Evolutionary conservation across 75 land plant species (phyloP), one percentile per base, ranked within the genome.

Genomic region (Pinus albicaulis): DNA sequence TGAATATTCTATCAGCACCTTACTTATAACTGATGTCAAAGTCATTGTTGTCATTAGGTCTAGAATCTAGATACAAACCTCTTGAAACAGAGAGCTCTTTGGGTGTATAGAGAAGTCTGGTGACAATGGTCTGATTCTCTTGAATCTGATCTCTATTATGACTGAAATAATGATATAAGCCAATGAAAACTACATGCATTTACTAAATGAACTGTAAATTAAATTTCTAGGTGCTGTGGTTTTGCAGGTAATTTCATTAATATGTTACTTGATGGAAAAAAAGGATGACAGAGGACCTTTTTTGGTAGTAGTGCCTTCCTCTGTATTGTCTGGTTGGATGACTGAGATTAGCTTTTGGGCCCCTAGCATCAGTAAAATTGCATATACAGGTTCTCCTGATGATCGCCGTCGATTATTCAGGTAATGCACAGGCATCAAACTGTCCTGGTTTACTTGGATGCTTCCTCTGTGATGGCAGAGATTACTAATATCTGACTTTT

Each of bases 241-340:
- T 82, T 71, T 82, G 59, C 81, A 96, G 99, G 99, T 98, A 36
- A 98, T 98, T 78, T 74, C 99, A 62, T 78, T 98, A 56, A 86
- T 98, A 28, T 95, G 99, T 82, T 93, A 98, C 72, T 78, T 98
- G 19, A 98, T 98, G 86, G 99, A 95, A 78, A 79, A 82, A 13
- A 98, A 98, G 76, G 90, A 98, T 80, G 98, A 98, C 77, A 88
- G 92, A 73, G 99, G 99, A 20, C 99, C 99, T 56, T 98, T 98
- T 82, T 74, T 98, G 57, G 95, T 98, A 72, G 99, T 98, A n/a
- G 99, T 98, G 17, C 99, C 99, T 73, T 98, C 99, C 22, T 98
- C 99, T 62, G 99, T 98, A 73, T 82, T 98, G 55, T 91, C 99
- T 69, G 98, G 98, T 64, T 98, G 99, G 99, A 84, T 88, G 62